Evolutionary conservation across 768 basidiomycete species (phyloP), one percentile per base, ranked within the genome.

Genomic region (Macrolepiota albuminosa): DNA sequence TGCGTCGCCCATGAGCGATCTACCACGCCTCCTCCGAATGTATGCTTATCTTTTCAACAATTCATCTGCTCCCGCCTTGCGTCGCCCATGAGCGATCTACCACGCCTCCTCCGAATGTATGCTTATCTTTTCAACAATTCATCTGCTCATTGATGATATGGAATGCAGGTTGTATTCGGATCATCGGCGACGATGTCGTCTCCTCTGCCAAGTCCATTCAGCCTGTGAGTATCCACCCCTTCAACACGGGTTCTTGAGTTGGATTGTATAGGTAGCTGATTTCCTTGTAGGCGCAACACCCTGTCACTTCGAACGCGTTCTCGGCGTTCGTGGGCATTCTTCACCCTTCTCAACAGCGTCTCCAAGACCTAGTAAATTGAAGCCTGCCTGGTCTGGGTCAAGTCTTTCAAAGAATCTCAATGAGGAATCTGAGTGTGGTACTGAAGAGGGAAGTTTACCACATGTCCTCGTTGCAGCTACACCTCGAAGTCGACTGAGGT

Each of bases 251-350:
- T 11, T 21, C 11, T 46, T 6, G 21, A 1, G 24, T 39, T 26
- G 37, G 11, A 14, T 43, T 49, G 26, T 33, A 16, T 7, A 29
- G 26, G 24, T 36, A 16, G 9, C 51, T 53, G 1, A 51, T 7
- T 33, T 9, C 45, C 16, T n/a, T 11, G 0, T 33, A 53, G 48
- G 36, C 55, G 1, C 43, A 67, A 60, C 60, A 64, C 16, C 21
- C 53, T 37, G 61, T 64, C 4, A 61, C 66, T 10, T 49, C 61
- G 16, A 71, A 69, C 43, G 71, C 75, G n/a, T 79, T 79, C 61
- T 75, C 77, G 21, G 69, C 74, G 16, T 79, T 78, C 57, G 69
- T 73, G 16, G 68, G 71, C 14, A 67, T 72, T 60, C 68, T 5
- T 77, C 78, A 18, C 68, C 76, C 6, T 78, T 77, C 29, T 64